Base-by-base conservation (phyloP, 768 basidiomycete species). In the Rhodocollybia butyracea region DNA sequence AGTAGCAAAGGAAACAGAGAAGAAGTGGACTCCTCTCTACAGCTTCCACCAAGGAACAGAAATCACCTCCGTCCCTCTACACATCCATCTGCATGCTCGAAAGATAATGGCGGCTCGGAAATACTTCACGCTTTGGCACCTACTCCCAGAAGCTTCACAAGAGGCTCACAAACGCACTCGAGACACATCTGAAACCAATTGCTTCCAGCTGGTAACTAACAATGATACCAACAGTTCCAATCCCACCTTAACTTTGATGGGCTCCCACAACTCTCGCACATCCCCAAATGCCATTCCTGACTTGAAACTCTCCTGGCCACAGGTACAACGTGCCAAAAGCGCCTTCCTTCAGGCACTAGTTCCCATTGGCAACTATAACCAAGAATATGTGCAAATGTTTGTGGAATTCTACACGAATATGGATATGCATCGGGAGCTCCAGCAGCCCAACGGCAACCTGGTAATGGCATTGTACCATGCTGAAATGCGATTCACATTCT, bases 1-100 rank as follows among this genome's bases (percentile, higher is more conserved):
- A 57, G 45, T 55, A 3, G 39, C 57, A 30, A 55, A 57, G 51
- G 57, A 60, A n/a, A 60, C 51, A 53, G 61, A 56, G 55, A 55
- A 55, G 47, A 61, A 51, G 51, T 12, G 55, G 15, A 27, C 38
- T 2, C 22, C 36, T 5, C 21, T 57, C 17, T 29, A 42, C 12
- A 17, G 24, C 2, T 51, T 57, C 32, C 8, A 41, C 3, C 19
- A 3, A 22, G 30, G 29, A 3, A 19, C 22, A 10, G 47, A 32
- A 11, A 40, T 51, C 5, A 2, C 17, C 3, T 22, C 36, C 21
- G 21, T 57, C 19, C 48, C 22, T 5, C 36, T 27, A 12, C 34
- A 27, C 3, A n/a, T 51, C 4, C 55, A 26, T 6, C 39, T 48
- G 8, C 51, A 57, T 24, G 48, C 55, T 10, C 3, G 30, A 21